A percentile compares a stretch with the other conserved stretches of the same genome.
These are phyloP conservation scores for Agrocybe chaxingu DNA, from an alignment of 768 basidiomycete genomes.

Conservation along the genomic window DNA sequence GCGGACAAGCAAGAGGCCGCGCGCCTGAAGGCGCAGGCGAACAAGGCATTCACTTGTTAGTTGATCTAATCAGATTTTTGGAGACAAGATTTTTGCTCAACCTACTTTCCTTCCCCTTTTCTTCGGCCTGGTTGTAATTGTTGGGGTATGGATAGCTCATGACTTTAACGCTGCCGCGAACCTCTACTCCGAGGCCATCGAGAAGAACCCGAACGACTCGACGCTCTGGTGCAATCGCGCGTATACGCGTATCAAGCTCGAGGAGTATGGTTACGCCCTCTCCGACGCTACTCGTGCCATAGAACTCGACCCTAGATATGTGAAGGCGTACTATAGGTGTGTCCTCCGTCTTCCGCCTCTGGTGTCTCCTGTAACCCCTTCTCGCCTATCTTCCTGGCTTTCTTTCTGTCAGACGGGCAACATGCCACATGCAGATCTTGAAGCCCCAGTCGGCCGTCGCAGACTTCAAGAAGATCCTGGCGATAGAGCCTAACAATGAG, in stretches of 20 bases:
- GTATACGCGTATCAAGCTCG: slow-evolving; percentile 86
- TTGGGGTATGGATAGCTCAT: slow-evolving; percentile 40
- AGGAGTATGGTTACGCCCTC: slow-evolving; percentile 91
- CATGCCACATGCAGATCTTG: slow-evolving; percentile 86
- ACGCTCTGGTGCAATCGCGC: slow-evolving; percentile 96
- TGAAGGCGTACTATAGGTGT: slow-evolving; percentile 85
- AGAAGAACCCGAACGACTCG: slow-evolving; percentile 82
- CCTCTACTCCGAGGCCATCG: slow-evolving; percentile 82
- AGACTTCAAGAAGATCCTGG: slow-evolving; percentile 84
- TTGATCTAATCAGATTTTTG: slow-evolving; percentile 6
- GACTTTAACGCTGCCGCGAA: slow-evolving; percentile 74
- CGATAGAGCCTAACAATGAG: slow-evolving; percentile 84
- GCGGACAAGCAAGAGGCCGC: slow-evolving; percentile 67
- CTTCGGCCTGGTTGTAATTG: not conserved
- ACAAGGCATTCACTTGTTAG: slow-evolving; percentile 80
- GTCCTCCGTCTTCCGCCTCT: slow-evolving; percentile 15
- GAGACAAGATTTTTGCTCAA: not conserved
- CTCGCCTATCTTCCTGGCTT: slow-evolving; percentile 6
- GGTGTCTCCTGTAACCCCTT: not conserved
- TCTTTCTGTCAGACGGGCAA: slow-evolving; percentile 60
- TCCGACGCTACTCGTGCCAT: slow-evolving; percentile 85
- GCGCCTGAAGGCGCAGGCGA: slow-evolving; percentile 79
- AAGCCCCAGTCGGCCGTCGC: slow-evolving; percentile 82
- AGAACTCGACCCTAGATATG: slow-evolving; percentile 82
- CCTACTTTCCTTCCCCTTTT: not conserved